Conservation (phyloP, 441 rosid genomes). For the Adansonia rubrostipa region DNA sequence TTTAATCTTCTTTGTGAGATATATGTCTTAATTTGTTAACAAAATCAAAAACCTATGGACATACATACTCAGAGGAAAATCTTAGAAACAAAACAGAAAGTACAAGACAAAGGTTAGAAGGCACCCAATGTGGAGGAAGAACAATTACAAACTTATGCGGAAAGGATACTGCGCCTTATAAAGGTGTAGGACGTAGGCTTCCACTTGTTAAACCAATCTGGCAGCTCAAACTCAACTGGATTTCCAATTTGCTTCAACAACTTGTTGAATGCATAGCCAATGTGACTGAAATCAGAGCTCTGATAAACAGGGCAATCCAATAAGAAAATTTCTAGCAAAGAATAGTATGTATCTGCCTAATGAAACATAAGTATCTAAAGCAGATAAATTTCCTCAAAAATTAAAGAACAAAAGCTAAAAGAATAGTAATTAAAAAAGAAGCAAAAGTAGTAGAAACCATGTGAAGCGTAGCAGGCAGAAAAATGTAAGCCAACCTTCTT, state of each 20-base stretch:
- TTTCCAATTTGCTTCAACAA: conserved; percentile 68
- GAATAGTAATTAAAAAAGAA: background rate
- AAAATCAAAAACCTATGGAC: conserved; percentile 22
- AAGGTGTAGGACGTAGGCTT: conserved; percentile 64
- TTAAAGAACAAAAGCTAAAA: background rate
- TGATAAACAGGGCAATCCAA: conserved; percentile 35
- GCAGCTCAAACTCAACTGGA: conserved; percentile 79
- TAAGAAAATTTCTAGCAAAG: background rate
- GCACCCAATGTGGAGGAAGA: background rate
- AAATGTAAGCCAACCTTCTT: conserved; percentile 39
- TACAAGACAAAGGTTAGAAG: background rate
- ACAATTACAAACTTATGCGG: conserved; percentile 20
- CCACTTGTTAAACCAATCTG: conserved; percentile 72
- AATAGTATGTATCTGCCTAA: background rate
- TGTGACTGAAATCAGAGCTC: conserved; percentile 51
- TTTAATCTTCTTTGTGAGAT: conserved; percentile 78
- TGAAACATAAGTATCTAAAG: background rate
- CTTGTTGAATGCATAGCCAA: conserved; percentile 60
- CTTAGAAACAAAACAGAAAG: background rate
- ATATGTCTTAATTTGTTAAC: conserved; percentile 70
- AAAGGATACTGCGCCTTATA: conserved; percentile 90
- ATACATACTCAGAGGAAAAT: conserved; percentile 15
- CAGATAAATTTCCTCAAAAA: background rate
- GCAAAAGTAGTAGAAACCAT: background rate
- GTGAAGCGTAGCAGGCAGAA: background rate